A percentile compares a stretch with the other conserved stretches of the same genome.
phyloP scores from a whole-genome alignment of 1,284 basidiomycete species.

The Ustilago sp. region DNA sequence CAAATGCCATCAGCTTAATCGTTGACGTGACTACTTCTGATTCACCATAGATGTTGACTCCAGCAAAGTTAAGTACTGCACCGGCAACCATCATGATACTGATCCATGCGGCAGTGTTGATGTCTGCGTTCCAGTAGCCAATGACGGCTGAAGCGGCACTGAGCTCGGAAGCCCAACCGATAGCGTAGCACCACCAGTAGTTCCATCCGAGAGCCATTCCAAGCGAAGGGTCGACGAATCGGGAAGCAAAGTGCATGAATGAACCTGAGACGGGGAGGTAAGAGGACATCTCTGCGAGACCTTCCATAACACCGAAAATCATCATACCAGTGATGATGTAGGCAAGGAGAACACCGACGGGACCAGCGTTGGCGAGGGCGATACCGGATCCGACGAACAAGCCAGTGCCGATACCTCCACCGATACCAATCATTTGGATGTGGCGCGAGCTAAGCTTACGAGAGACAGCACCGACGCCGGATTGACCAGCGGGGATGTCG shows the following conservation, averaged over 20 bases:
- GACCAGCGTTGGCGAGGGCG: slow-evolving; percentile 56
- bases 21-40: slow-evolving; percentile 74
- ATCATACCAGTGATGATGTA: slow-evolving; percentile 60
- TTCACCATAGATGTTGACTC: slow-evolving; percentile 71
- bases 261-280: slow-evolving; percentile 62
- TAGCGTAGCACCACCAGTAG: slow-evolving; percentile 64
- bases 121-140: slow-evolving; percentile 62
- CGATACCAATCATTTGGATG: slow-evolving; percentile 62
- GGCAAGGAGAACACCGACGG: slow-evolving; percentile 58
- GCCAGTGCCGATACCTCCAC: slow-evolving; percentile 64
- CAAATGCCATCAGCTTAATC: slow-evolving; percentile 74
- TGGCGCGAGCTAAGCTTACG: slow-evolving; percentile 45
- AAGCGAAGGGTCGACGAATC: slow-evolving; percentile 76
- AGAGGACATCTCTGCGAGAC: slow-evolving; percentile 62
- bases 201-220: slow-evolving; percentile 75
- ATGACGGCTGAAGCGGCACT: slow-evolving; percentile 71
- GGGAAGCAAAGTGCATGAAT: slow-evolving; percentile 59
- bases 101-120: slow-evolving; percentile 60
- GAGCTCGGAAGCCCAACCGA: slow-evolving; percentile 64
- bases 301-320: slow-evolving; percentile 60
- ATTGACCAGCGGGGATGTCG: slow-evolving; percentile 35
- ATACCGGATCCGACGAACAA: slow-evolving; percentile 61
- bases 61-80: slow-evolving; percentile 57
- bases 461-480: slow-evolving; percentile 43
- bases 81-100: slow-evolving; percentile 57